Evolutionary conservation across 345 rosid genomes (phyloP).

Genomic region (Hirschfeldia incana): DNA sequence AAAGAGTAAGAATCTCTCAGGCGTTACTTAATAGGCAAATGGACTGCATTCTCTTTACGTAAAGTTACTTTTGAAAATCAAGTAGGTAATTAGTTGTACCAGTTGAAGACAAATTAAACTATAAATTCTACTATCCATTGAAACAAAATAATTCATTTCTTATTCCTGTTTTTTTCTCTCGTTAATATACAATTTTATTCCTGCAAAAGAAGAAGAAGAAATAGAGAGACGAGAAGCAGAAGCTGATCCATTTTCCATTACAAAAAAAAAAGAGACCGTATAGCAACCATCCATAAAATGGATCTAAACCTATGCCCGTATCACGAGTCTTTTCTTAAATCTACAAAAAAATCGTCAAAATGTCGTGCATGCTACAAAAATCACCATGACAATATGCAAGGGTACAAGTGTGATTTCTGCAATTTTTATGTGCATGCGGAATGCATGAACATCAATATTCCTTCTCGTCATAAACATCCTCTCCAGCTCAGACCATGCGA

Average conservation of each 20-base stretch:
- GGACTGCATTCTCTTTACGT: background rate
- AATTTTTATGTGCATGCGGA: background rate
- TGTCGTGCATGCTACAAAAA: background rate
- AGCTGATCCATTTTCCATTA: no score
- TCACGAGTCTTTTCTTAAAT: background rate
- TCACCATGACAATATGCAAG: background rate
- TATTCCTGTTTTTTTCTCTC: background rate
- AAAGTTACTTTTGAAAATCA: background rate
- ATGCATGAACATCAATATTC: background rate
- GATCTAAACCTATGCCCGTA: background rate
- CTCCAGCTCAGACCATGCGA: background rate
- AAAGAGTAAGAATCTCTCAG: background rate
- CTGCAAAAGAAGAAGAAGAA: background rate
- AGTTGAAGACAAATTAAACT: background rate
- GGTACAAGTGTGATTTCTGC: background rate
- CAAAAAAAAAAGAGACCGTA: background rate
- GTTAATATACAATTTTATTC: background rate
- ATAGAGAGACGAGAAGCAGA: no score
- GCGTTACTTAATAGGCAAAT: background rate
- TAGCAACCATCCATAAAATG: background rate
- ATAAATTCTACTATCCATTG: background rate
- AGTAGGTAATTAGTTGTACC: background rate
- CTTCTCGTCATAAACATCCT: constrained; percentile 19
- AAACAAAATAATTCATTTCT: background rate
- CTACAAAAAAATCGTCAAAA: background rate